A percentile compares a stretch with the other conserved stretches of the same genome.
These are phyloP conservation scores for Haematococcus sp. DNA, from an alignment of 139 green algal genomes.

Conservation along the genomic window DNA sequence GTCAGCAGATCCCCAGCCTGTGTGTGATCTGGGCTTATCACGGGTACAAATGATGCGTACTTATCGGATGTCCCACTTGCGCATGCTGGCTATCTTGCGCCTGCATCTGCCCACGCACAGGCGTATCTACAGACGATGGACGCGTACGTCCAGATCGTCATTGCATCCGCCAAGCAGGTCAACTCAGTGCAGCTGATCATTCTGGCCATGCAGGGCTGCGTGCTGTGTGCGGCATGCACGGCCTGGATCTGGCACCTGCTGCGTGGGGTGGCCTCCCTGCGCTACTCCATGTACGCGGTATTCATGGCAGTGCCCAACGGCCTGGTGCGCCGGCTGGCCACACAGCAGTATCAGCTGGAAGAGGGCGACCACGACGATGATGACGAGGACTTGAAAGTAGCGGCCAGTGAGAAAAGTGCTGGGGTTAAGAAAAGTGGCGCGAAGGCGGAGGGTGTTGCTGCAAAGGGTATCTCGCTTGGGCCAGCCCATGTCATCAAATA, in stretches of 20 bases:
- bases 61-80: too few relatives aligned
- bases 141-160: slow-evolving; percentile 3
- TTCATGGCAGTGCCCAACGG: neutral
- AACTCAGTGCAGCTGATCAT: slow-evolving; percentile 7
- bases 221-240: neutral
- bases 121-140: neutral
- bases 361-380: neutral
- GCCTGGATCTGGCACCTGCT: neutral
- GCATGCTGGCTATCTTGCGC: neutral
- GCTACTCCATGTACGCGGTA: neutral
- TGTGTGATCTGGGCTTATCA: too few relatives aligned
- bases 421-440: too few relatives aligned
- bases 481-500: too few relatives aligned
- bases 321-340: slow-evolving; percentile 4
- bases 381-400: neutral
- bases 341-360: neutral
- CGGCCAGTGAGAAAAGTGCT: too few relatives aligned
- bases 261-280: neutral
- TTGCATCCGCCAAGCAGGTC: neutral
- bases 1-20: too few relatives aligned
- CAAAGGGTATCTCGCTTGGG: too few relatives aligned
- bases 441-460: neutral
- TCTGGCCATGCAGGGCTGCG: neutral
- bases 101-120: neutral
- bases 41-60: too few relatives aligned